Conservation (phyloP, 306 rosid genomes). For the Trifolium dubium region DNA sequence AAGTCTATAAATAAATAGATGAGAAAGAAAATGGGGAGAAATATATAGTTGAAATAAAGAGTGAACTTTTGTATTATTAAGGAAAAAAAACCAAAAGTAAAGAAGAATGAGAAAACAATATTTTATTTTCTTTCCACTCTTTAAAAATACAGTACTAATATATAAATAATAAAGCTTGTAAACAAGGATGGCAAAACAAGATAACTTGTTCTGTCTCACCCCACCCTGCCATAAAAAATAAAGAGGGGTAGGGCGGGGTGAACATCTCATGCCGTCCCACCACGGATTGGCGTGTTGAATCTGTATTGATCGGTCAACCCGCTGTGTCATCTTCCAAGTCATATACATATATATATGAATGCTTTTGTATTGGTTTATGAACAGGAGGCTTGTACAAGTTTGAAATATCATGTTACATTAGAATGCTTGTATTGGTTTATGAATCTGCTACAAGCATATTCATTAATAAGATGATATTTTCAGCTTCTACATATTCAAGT, state of each 20-base stretch:
- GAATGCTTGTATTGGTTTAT: conserved; percentile 5
- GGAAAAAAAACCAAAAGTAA: not conserved
- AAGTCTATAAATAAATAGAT: not conserved
- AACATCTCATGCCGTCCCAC: not conserved
- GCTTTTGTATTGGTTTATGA: not conserved
- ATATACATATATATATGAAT: conserved; percentile 10
- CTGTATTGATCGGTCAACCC: not conserved
- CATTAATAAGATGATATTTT: not conserved
- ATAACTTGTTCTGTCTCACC: not conserved
- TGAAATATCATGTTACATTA: not conserved
- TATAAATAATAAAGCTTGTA: not conserved
- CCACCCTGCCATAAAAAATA: not conserved
- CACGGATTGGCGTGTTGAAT: not conserved
- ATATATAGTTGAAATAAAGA: not conserved
- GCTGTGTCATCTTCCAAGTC: not conserved
- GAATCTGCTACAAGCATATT: conserved; percentile 3
- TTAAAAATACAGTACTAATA: not conserved
- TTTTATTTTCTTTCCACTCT: not conserved
- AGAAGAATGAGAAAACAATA: not conserved
- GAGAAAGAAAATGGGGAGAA: not conserved
- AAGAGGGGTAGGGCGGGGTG: not conserved
- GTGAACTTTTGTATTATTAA: not conserved
- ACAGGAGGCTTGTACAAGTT: not conserved
- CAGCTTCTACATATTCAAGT: conserved; percentile 46
- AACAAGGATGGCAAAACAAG: not conserved